Percentiles rank a stretch among this genome's conserved stretches.
Conservation (phyloP, 129 eudicot species). For the Helichrysum umbraculigerum region DNA sequence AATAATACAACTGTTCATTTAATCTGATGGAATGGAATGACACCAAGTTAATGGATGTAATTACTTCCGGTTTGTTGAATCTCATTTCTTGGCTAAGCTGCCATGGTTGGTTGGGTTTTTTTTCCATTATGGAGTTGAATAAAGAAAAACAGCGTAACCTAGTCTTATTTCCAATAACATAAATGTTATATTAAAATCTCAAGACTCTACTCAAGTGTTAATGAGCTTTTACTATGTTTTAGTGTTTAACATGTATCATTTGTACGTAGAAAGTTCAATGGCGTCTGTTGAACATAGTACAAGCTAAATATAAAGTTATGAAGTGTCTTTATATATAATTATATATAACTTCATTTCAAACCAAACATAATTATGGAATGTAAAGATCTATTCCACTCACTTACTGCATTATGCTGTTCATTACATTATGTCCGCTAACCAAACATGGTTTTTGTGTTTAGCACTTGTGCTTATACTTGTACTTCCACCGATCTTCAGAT, state of each 20-base stretch:
- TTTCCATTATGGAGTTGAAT: neutral
- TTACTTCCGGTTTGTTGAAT: neutral
- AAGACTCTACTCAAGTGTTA: neutral
- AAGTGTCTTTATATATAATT: neutral
- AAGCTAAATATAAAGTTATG: too few relatives aligned
- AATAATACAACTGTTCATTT: too few relatives aligned
- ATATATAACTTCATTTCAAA: too few relatives aligned
- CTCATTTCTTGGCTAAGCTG: neutral
- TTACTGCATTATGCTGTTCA: neutral
- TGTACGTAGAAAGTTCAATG: neutral
- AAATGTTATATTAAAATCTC: too few relatives aligned
- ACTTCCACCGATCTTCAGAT: slow-evolving; percentile 44
- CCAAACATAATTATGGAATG: neutral
- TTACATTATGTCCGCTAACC: neutral
- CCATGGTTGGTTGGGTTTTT: neutral
- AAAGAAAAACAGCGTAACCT: too few relatives aligned
- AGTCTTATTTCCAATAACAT: neutral
- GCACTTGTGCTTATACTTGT: neutral
- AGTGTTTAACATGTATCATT: neutral
- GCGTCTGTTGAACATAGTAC: neutral
- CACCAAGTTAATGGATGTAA: neutral
- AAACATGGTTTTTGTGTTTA: neutral
- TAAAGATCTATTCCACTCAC: neutral
- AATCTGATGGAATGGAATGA: neutral
- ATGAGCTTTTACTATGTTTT: neutral